phyloP scores from a whole-genome alignment of 441 rosid genomes.

The Adansonia madagascariensis region DNA sequence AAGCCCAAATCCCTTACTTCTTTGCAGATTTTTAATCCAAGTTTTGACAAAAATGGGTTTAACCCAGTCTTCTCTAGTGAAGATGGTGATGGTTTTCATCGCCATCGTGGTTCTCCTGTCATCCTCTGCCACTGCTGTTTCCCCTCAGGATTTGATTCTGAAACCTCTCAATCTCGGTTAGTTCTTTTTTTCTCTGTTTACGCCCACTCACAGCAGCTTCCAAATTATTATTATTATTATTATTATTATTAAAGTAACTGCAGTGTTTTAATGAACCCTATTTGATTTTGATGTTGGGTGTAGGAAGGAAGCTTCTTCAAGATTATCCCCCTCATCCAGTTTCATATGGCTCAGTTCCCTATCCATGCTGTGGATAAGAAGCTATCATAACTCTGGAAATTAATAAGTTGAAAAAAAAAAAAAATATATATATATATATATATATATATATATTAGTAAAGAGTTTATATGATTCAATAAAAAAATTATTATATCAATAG shows the following conservation, averaged over 20 bases:
- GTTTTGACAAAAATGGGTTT: neutral
- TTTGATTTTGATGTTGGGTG: neutral
- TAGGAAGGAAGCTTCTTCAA: neutral
- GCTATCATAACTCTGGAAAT: too few species aligned
- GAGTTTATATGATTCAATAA: too few species aligned
- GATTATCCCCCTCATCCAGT: too few species aligned
- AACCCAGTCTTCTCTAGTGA: neutral
- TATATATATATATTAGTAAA: too few species aligned
- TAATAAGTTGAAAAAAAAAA: too few species aligned
- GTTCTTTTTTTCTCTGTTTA: neutral
- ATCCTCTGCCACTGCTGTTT: neutral
- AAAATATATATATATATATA: too few species aligned
- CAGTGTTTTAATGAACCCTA: neutral
- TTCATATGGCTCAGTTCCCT: too few species aligned
- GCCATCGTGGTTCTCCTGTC: neutral
- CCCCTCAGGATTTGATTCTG: neutral
- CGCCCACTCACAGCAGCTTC: neutral
- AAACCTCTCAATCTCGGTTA: neutral
- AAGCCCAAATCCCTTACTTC: neutral
- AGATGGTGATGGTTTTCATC: neutral
- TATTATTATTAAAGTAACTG: neutral
- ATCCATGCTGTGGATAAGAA: neutral
- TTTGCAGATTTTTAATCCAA: neutral
- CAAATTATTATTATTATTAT: neutral
- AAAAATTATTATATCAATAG: neutral